These are phyloP conservation scores for Aspergillus wentii DNA, from an alignment of 495 filamentous ascomycete species.

Conservation along the genomic window DNA sequence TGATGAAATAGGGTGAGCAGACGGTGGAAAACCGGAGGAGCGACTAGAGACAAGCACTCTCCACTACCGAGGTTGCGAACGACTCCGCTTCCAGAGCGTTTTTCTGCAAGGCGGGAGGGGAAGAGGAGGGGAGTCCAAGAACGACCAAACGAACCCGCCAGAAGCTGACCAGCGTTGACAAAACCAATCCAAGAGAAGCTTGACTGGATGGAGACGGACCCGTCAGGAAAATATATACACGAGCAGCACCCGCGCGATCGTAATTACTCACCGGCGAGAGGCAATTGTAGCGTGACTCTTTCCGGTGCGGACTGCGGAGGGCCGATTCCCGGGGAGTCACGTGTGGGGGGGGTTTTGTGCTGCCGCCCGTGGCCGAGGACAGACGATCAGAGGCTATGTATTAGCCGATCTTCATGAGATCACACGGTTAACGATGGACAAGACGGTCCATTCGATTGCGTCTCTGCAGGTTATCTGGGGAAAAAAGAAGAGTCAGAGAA, in stretches of 20 bases:
- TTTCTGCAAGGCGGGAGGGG: not conserved
- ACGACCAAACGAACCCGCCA: not conserved
- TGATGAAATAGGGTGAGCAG: conserved; percentile 1
- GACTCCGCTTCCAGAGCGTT: too few relatives aligned
- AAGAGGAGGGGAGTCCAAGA: not conserved
- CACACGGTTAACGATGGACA: too few relatives aligned
- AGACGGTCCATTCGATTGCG: not conserved
- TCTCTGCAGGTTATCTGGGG: too few relatives aligned
- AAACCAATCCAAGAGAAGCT: not conserved
- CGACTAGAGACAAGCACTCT: not conserved
- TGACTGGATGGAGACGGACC: too few relatives aligned
- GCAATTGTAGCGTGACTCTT: too few relatives aligned
- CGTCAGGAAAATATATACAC: too few relatives aligned
- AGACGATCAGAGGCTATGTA: not conserved
- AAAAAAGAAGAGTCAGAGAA: too few relatives aligned
- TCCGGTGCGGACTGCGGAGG: too few relatives aligned
- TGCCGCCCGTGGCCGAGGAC: conserved; percentile 19
- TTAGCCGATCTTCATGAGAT: conserved; percentile 3
- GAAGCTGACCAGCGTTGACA: not conserved
- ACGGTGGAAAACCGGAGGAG: not conserved
- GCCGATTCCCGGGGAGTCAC: conserved; percentile 21
- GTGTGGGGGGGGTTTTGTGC: conserved; percentile 21
- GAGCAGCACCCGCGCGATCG: too few relatives aligned
- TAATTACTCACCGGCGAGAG: too few relatives aligned
- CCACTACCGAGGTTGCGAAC: not conserved